phyloP scores from a whole-genome alignment of 768 basidiomycete genomes.

The Suillus decipiens region DNA sequence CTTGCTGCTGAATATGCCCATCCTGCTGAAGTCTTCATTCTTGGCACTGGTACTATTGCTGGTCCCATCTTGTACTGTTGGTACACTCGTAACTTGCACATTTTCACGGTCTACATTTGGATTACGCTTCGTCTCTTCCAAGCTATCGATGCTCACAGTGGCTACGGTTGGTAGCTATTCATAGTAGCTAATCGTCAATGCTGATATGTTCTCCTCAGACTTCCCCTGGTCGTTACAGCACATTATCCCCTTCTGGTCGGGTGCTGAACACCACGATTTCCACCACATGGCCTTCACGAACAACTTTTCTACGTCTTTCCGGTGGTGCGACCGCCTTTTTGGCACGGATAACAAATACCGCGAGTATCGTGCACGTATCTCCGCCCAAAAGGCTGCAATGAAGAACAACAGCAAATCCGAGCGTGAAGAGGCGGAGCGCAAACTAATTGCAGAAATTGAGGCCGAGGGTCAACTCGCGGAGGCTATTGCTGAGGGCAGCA shows the following conservation, averaged over 20 bases:
- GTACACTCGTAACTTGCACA: constrained; percentile 75
- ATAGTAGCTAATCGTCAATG: neutral
- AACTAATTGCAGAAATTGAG: constrained; percentile 70
- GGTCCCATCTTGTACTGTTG: constrained; percentile 88
- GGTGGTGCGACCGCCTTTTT: constrained; percentile 88
- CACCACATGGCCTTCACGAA: constrained; percentile 97
- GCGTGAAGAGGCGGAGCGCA: constrained; percentile 54
- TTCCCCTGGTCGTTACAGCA: constrained; percentile 98
- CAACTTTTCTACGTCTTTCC: constrained; percentile 93
- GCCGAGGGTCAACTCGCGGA: constrained; percentile 73
- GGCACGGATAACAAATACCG: constrained; percentile 92
- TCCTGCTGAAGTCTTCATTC: constrained; percentile 93
- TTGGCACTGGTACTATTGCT: constrained; percentile 87
- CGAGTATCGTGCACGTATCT: constrained; percentile 70
- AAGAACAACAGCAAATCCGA: constrained; percentile 57
- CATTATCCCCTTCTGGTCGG: constrained; percentile 94
- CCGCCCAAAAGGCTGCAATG: constrained; percentile 58
- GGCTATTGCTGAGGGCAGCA: constrained; percentile 47
- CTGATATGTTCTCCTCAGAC: constrained; percentile 43
- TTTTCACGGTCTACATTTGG: constrained; percentile 93
- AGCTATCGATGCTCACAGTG: constrained; percentile 95
- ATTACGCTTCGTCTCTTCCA: constrained; percentile 94
- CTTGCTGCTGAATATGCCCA: constrained; percentile 98
- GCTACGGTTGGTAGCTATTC: constrained; percentile 68
- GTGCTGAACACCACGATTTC: constrained; percentile 97